Base-by-base conservation (phyloP, 2,329 filamentous ascomycete species). In the Sporothrix luriei region DNA sequence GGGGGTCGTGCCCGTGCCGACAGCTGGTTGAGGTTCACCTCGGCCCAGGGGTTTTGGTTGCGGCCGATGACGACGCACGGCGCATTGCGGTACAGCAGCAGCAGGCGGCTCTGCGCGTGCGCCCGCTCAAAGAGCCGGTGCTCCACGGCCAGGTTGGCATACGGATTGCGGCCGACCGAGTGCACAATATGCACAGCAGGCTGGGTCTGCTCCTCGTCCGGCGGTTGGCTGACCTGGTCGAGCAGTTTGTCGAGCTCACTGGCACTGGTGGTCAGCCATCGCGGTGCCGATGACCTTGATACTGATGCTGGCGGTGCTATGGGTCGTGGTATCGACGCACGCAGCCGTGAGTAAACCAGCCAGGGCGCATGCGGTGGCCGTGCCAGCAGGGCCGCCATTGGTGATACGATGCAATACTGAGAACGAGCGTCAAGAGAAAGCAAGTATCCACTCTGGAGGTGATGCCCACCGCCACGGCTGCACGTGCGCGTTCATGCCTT, bases 31-130 rank as follows among this genome's bases (percentile, higher is more conserved):
- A 97, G 84, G 77, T 97, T 92, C 72, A 92, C 89, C 81, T 99
- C 95, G 10, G 92, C 84, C 95, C 94, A 99, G 68, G 95, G 95
- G 78, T 99, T 99, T 82, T 99, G 95, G 78, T 99, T 99, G 71
- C 95, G 89, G 55, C 95, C 95, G 74, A 99, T 90, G 77, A 99
- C 90, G 71, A 99, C 86, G 78, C 92, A 93, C 0, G 94, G 93
- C 49, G 87, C 81, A 80, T 99, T 98, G 75, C 88, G 87, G 81
- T 98, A 99, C 66, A 97, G 86, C 69, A 98, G 91, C 1, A 98
- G 86, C 66, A 98, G 80, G 16, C 87, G 90, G 14, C 93, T 93
- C 71, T 91, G 86, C 7, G 88, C 83, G 1, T 89, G 86, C 0
- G 90, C 90, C 68, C 88, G 88, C 75, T 92, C 88, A 9, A 98